These are phyloP conservation scores for Aulographum hederae DNA, from an alignment of 2,329 filamentous ascomycete species.

Conservation along the genomic window DNA sequence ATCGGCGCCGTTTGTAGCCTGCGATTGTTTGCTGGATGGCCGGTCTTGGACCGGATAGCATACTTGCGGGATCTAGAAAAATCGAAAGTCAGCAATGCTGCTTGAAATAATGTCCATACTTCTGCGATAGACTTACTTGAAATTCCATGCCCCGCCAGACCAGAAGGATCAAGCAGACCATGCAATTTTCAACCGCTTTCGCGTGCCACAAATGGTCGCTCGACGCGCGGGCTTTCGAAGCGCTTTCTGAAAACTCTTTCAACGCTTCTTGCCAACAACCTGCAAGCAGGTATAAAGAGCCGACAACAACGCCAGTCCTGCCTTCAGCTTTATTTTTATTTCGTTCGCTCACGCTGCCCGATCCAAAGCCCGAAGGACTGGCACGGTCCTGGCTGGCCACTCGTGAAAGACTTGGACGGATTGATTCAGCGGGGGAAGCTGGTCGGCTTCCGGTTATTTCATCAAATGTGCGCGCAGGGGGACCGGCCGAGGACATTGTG, in stretches of 20 bases:
- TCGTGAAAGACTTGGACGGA: constrained; percentile 22
- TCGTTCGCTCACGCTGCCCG: constrained; percentile 50
- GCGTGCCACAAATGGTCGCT: constrained; percentile 97
- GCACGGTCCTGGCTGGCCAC: constrained; percentile 41
- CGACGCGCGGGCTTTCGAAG: constrained; percentile 53
- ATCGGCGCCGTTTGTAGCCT: too few relatives aligned
- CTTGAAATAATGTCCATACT: too few relatives aligned
- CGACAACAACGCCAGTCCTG: constrained; percentile 61
- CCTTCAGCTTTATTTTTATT: constrained; percentile 67
- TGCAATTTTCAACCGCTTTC: constrained; percentile 77
- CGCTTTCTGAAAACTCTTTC: constrained; percentile 66
- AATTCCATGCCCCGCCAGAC: constrained; percentile 77
- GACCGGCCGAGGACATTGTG: constrained; percentile 9
- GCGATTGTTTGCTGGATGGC: constrained; percentile 14
- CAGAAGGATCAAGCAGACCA: constrained; percentile 66
- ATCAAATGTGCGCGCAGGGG: constrained; percentile 29
- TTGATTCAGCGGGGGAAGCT: constrained; percentile 9
- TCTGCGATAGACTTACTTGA: too few relatives aligned
- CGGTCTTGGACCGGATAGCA: constrained; percentile 33
- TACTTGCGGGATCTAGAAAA: constrained; percentile 33
- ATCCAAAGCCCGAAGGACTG: constrained; percentile 46
- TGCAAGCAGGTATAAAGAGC: constrained; percentile 71
- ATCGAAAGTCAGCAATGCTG: too few relatives aligned
- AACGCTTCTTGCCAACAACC: constrained; percentile 83
- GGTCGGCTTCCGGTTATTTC: constrained; percentile 14